Conservation (phyloP, 495 filamentous ascomycete species). For the Lentithecium fluviatile region DNA sequence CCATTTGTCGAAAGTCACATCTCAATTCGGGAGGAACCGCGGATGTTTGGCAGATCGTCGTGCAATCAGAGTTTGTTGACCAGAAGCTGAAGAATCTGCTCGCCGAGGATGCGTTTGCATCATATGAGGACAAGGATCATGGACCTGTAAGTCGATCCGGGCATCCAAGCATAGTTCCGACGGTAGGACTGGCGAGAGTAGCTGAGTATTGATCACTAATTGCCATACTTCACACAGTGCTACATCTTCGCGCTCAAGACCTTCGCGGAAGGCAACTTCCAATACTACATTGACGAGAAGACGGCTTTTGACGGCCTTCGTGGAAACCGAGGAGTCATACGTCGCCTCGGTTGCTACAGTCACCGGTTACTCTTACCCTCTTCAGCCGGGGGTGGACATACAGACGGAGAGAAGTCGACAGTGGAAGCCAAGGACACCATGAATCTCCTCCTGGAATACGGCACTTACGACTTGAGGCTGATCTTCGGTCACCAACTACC, state of each 20-base stretch:
- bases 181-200: too few relatives aligned
- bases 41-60: conserved; percentile 37
- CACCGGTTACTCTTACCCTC: conserved; percentile 2
- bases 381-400: not conserved
- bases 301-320: conserved; percentile 38
- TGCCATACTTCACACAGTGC: conserved; percentile 33
- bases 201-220: not conserved
- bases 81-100: conserved; percentile 9
- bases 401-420: not conserved
- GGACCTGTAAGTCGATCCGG: conserved; percentile 8
- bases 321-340: conserved; percentile 37
- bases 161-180: not conserved
- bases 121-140: conserved; percentile 22
- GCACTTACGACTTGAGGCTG: conserved; percentile 42
- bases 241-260: conserved; percentile 45
- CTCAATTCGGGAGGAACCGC: conserved; percentile 41
- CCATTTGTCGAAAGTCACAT: conserved; percentile 36
- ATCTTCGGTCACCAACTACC: conserved; percentile 38
- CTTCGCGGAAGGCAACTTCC: conserved; percentile 25
- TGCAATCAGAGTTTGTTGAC: conserved; percentile 41
- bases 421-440: conserved; percentile 19
- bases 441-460: conserved; percentile 45
- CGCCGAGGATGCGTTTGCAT: conserved; percentile 13
- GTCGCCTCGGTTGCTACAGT: conserved; percentile 36
- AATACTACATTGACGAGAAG: conserved; percentile 40